A percentile compares a stretch with the other conserved stretches of the same genome.
phyloP scores from a whole-genome alignment of 345 rosid species.

The Eucalyptus paniculata region DNA sequence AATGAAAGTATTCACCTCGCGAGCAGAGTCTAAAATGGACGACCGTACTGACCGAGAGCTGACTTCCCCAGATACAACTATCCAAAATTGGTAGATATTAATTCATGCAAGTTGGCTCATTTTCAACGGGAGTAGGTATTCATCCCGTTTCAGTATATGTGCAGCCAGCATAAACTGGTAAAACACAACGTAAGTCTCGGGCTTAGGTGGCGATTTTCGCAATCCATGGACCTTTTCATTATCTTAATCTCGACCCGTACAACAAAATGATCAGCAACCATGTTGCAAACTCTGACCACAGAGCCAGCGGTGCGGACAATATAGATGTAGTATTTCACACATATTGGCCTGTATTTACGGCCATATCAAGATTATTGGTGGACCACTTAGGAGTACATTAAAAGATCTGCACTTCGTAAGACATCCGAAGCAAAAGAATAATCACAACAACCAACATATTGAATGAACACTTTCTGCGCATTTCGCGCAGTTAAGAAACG shows the following conservation, averaged over 20 bases:
- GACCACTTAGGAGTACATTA: not conserved
- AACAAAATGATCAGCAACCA: not conserved
- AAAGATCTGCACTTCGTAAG: not conserved
- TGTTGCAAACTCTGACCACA: not conserved
- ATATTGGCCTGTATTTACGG: not conserved
- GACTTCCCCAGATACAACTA: not conserved
- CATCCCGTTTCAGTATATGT: not conserved
- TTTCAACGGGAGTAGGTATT: not conserved
- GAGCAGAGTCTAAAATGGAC: not conserved
- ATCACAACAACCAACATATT: not conserved
- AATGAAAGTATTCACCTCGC: not conserved
- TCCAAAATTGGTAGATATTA: not conserved
- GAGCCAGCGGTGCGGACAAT: not conserved
- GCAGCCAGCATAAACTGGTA: not conserved
- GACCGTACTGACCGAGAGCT: not conserved
- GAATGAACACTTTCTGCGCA: not conserved
- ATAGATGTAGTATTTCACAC: not conserved
- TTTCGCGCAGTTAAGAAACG: not conserved
- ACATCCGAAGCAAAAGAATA: not conserved
- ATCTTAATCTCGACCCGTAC: not conserved
- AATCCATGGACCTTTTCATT: not conserved
- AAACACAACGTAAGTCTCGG: not conserved
- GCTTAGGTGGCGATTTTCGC: not conserved
- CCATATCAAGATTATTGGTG: not conserved
- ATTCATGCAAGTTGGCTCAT: not conserved